Conservation (phyloP, 371 early-diverging fungal species). For the Gilbertella persicaria region DNA sequence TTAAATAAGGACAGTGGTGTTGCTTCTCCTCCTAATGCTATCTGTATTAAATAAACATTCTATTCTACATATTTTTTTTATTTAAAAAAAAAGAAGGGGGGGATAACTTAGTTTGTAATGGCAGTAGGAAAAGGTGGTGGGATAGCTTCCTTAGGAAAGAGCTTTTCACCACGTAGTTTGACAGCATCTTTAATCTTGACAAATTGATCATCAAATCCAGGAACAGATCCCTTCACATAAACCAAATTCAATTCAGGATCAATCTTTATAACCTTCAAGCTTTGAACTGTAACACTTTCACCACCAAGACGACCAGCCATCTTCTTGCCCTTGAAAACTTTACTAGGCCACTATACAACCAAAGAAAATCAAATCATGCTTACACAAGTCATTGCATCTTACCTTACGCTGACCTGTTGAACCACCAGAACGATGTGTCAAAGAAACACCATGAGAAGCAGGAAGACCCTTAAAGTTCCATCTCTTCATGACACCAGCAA, state of each 20-base stretch:
- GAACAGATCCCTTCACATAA: slow-evolving; percentile 91
- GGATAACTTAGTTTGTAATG: slow-evolving; percentile 20
- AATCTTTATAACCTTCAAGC: slow-evolving; percentile 85
- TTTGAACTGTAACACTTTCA: slow-evolving; percentile 79
- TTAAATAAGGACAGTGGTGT: slow-evolving; percentile 43
- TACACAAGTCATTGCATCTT: slow-evolving; percentile 4
- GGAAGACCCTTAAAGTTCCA: slow-evolving; percentile 92
- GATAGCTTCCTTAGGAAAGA: slow-evolving; percentile 67
- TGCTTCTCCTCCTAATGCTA: slow-evolving; percentile 44
- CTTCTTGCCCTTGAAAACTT: slow-evolving; percentile 95
- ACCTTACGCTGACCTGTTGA: slow-evolving; percentile 94
- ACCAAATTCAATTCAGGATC: slow-evolving; percentile 83
- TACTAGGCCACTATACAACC: slow-evolving; percentile 75
- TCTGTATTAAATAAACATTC: slow-evolving; percentile 42
- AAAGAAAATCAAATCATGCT: neutral
- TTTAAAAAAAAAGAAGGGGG: neutral
- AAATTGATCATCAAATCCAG: slow-evolving; percentile 85
- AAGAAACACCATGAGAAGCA: slow-evolving; percentile 94
- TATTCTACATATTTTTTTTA: slow-evolving; percentile 13
- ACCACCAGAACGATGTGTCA: slow-evolving; percentile 89
- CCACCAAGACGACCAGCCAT: slow-evolving; percentile 98
- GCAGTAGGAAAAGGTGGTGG: slow-evolving; percentile 81
- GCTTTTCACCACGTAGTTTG: slow-evolving; percentile 69
- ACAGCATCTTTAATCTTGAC: slow-evolving; percentile 88
- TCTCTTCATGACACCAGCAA: slow-evolving; percentile 97